Conservation (phyloP, 192 early-diverging fungal genomes). For the Gorgonomyces haynaldii region DNA sequence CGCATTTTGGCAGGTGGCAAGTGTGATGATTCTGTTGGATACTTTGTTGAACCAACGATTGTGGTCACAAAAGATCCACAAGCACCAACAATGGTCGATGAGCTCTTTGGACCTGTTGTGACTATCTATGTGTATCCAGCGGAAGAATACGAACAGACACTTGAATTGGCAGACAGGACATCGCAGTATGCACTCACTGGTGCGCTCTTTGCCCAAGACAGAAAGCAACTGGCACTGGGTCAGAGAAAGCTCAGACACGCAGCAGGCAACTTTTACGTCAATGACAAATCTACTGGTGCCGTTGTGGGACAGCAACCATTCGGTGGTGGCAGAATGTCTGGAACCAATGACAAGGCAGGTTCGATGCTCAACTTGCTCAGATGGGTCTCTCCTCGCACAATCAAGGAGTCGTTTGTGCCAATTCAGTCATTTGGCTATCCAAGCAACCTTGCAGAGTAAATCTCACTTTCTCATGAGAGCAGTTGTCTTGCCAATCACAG, state of each 20-base stretch:
- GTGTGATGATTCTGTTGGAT: conserved; percentile 75
- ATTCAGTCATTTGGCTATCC: conserved; percentile 71
- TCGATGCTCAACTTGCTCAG: conserved; percentile 61
- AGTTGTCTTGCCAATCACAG: not conserved
- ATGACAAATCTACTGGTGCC: conserved; percentile 97
- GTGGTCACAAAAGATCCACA: conserved; percentile 74
- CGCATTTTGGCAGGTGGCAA: conserved; percentile 86
- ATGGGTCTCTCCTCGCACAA: conserved; percentile 83
- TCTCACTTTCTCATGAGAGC: too few species aligned
- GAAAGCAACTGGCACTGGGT: conserved; percentile 60
- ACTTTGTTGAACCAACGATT: conserved; percentile 84
- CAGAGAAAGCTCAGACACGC: conserved; percentile 71
- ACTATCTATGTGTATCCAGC: conserved; percentile 86
- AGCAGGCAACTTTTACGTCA: conserved; percentile 97
- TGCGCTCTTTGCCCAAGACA: conserved; percentile 81
- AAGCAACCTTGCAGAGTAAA: conserved; percentile 51
- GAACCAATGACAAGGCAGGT: conserved; percentile 99
- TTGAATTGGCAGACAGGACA: conserved; percentile 65
- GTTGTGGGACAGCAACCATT: conserved; percentile 96
- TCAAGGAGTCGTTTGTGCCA: conserved; percentile 91
- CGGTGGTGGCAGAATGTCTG: conserved; percentile 83
- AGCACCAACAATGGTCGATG: conserved; percentile 78
- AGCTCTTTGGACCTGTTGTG: conserved; percentile 95
- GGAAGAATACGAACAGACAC: conserved; percentile 60
- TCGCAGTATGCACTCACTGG: conserved; percentile 84